phyloP scores from a whole-genome alignment of 108 stramenopile genomes.

The Skeletonema tropicum region DNA sequence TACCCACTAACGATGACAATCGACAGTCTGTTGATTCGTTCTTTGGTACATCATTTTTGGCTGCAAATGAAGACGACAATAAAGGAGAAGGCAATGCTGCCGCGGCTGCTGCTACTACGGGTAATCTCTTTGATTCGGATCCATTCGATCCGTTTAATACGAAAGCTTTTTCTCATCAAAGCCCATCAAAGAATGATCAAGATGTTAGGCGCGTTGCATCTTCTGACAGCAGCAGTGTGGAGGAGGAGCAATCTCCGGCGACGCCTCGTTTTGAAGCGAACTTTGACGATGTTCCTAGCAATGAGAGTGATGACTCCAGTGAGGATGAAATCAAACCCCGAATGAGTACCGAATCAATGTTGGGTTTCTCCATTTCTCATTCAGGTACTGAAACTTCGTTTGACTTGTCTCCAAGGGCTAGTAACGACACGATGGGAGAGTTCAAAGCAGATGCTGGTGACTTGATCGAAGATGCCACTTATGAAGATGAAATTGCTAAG shows the following conservation, averaged over 20 bases:
- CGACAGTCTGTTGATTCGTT: conserved; percentile 10
- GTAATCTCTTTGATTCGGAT: conserved; percentile 36
- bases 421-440: conserved; percentile 4
- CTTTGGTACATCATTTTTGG: conserved; percentile 14
- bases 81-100: neutral
- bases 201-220: neutral
- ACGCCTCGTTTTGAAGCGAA: neutral
- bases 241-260: neutral
- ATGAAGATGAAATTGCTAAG: neutral
- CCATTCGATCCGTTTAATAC: conserved; percentile 37
- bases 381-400: neutral
- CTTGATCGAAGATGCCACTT: conserved; percentile 6
- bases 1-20: neutral
- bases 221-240: neutral
- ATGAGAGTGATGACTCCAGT: neutral
- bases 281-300: neutral
- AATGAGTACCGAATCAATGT: neutral
- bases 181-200: neutral
- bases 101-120: neutral
- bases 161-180: neutral
- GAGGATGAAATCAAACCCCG: neutral
- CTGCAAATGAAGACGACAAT: conserved; percentile 1
- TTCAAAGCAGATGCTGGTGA: conserved; percentile 5
- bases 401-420: neutral
- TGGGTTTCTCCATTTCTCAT: neutral